Conservation (phyloP, 139 green algal genomes). For the Auxenochlorella pyrenoidosa region DNA sequence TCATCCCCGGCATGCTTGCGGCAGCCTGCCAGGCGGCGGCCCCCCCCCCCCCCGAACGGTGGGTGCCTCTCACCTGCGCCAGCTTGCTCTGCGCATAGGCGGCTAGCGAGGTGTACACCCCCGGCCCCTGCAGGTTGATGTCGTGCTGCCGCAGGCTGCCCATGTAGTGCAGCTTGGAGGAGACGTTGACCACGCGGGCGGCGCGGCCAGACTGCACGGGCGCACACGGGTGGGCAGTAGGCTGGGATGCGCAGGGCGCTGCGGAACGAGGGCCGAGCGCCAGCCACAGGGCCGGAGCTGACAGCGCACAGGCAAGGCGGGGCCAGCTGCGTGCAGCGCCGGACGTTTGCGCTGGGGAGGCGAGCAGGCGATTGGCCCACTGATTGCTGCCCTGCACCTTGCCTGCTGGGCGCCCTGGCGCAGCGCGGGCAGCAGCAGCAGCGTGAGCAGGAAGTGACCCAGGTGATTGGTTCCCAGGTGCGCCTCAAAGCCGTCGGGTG, state of each 20-base stretch:
- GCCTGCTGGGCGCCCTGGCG: slow-evolving; percentile 35
- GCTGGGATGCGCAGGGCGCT: not conserved
- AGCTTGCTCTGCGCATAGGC: slow-evolving; percentile 88
- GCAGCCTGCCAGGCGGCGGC: not conserved
- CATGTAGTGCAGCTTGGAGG: slow-evolving; percentile 63
- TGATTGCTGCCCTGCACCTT: too few relatives aligned
- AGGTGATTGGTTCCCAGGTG: slow-evolving; percentile 90
- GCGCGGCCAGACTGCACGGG: slow-evolving; percentile 1
- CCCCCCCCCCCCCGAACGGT: too few relatives aligned
- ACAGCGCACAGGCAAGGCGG: too few relatives aligned
- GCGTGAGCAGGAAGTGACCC: slow-evolving; percentile 81
- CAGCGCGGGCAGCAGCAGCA: slow-evolving; percentile 77
- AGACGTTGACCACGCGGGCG: slow-evolving; percentile 73
- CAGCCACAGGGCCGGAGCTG: not conserved
- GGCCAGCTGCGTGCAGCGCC: too few relatives aligned
- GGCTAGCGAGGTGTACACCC: slow-evolving; percentile 54
- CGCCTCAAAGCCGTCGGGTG: slow-evolving; percentile 76
- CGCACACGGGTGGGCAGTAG: not conserved
- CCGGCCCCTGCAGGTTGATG: slow-evolving; percentile 24
- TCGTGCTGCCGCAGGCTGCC: slow-evolving; percentile 36
- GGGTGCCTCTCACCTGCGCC: slow-evolving; percentile 60
- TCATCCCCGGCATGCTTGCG: not conserved
- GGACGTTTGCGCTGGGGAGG: too few relatives aligned
- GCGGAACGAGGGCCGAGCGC: not conserved
- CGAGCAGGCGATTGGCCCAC: too few relatives aligned